Evolutionary conservation across 2,329 filamentous ascomycete species (phyloP), one percentile per base, ranked within the genome.

Genomic region (Xylaria polymorpha): DNA sequence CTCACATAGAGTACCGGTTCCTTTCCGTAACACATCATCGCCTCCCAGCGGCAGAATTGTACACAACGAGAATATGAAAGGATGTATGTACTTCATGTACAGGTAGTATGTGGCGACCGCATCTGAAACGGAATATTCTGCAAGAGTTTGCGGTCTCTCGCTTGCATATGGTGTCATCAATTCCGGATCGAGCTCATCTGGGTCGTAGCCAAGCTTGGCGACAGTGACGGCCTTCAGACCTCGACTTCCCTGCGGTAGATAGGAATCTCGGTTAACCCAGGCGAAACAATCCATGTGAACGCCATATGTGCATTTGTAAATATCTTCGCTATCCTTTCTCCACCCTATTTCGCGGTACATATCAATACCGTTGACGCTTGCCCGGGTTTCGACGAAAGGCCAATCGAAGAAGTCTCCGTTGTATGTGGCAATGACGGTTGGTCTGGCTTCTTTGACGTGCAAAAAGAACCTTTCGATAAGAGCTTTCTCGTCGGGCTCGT

Each of bases 361-460:
- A 81, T 99, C 96, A 79, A 99, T 98, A 37, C 97, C 96, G 74
- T 97, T 91, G 73, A 98, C 88, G 78, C 94, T 97, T 35, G 97
- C 94, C 82, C 96, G 87, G 53, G 96, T 90, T 83, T 99, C 96
- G 29, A 99, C 94, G 78, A 97, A 99, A 0, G 96, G 95, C 96
- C 96, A 99, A 91, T 99, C 96, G 90, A 99, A 99, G 80, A 99
- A 99, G 84, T 99, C 96, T 83, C 96, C 96, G 93, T 99, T 99
- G 86, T 99, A 99, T n/a, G 96, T 99, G 43, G 97, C 95, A 79
- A 99, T 99, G 66, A 99, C 95, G 0, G 94, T 98, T 0, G 96
- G 96, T 68, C 92, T 89, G 0, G 94, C 94, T 79, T 97, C 94
- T 77, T 99, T 98, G 81, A 99, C 92, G 80, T 98, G 96, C 48